phyloP scores from a whole-genome alignment of 345 rosid species.

The Linum trigynum region DNA sequence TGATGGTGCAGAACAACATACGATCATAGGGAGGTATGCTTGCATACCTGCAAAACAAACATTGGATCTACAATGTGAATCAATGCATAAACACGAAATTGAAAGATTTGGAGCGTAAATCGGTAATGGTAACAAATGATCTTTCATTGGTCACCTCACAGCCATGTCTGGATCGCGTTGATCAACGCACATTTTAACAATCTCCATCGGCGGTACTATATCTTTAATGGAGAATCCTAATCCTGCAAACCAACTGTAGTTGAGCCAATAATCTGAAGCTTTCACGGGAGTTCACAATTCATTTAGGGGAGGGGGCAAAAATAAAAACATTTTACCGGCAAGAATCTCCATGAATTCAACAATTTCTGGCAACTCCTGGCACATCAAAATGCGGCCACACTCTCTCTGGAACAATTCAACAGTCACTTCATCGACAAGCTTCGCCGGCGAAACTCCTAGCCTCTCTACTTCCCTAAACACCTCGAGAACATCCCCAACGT shows the following conservation, averaged over 20 bases:
- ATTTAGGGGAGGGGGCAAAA: not conserved
- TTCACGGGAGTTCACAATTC: not conserved
- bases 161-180: conserved; percentile 50
- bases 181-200: conserved; percentile 51
- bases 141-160: conserved; percentile 42
- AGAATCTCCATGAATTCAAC: conserved; percentile 62
- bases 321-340: conserved; percentile 36
- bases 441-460: conserved; percentile 47
- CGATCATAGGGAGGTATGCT: conserved; percentile 55
- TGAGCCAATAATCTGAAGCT: not conserved
- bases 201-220: conserved; percentile 41
- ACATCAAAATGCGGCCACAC: conserved; percentile 42
- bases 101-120: not conserved
- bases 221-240: conserved; percentile 53
- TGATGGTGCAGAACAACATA: conserved; percentile 49
- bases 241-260: conserved; percentile 31
- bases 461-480: conserved; percentile 43
- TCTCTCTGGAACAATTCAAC: conserved; percentile 41
- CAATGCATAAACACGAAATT: not conserved
- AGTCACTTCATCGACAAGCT: conserved; percentile 35
- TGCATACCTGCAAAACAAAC: conserved; percentile 52
- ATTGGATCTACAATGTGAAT: conserved; percentile 1
- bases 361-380: conserved; percentile 41
- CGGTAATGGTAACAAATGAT: conserved; percentile 4
- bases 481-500: conserved; percentile 36